Conservation (phyloP, 805 yeast species). For the Cyberlindnera americana region DNA sequence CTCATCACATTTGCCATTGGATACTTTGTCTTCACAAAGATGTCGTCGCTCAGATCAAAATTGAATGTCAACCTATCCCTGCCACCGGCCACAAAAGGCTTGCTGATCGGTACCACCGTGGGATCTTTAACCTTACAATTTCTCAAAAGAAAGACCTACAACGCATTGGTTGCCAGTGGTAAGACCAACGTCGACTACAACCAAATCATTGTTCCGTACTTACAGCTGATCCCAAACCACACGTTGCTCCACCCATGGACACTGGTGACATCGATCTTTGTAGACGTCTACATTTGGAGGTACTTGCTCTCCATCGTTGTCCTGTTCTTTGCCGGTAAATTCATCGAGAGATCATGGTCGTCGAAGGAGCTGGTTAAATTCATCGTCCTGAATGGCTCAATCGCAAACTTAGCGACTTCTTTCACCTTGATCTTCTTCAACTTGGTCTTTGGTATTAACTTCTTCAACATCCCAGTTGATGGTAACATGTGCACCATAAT, state of each 20-base stretch:
- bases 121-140: constrained; percentile 41
- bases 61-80: constrained; percentile 26
- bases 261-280: constrained; percentile 56
- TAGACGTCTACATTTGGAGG: constrained; percentile 50
- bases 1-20: constrained; percentile 22
- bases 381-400: constrained; percentile 42
- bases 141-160: constrained; percentile 38
- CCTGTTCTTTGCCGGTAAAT: constrained; percentile 56
- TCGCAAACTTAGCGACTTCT: constrained; percentile 46
- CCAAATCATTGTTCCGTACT: constrained; percentile 47
- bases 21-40: constrained; percentile 24
- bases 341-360: constrained; percentile 67
- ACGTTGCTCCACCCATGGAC: constrained; percentile 63
- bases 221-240: constrained; percentile 62
- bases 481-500: constrained; percentile 54
- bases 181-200: constrained; percentile 31
- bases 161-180: constrained; percentile 19
- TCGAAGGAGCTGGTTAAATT: constrained; percentile 48
- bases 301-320: constrained; percentile 45
- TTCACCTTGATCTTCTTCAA: constrained; percentile 26
- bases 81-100: constrained; percentile 47
- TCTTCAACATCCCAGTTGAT: constrained; percentile 42
- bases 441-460: constrained; percentile 23
- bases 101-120: constrained; percentile 36
- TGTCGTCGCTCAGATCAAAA: constrained; percentile 21